These are phyloP conservation scores for Tolypocladium amazonense DNA, from an alignment of 2,329 filamentous ascomycete genomes.

Conservation along the genomic window DNA sequence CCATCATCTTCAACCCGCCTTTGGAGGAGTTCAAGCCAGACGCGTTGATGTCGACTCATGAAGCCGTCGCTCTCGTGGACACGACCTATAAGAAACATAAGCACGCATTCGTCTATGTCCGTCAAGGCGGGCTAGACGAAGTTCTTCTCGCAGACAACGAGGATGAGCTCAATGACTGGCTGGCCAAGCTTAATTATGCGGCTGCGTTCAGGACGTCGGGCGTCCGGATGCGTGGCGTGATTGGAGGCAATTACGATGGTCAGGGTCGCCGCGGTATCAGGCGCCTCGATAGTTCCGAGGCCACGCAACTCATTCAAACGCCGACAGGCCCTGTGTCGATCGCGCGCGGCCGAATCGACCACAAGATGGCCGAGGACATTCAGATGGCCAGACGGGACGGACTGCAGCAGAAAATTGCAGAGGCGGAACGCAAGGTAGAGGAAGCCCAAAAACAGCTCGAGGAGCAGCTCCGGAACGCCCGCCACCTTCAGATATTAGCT, in stretches of 20 bases:
- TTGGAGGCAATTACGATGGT: conserved; percentile 76
- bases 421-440: conserved; percentile 70
- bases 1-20: conserved; percentile 83
- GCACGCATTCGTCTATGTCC: conserved; percentile 83
- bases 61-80: conserved; percentile 81
- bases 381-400: conserved; percentile 70
- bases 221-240: conserved; percentile 78
- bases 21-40: conserved; percentile 90
- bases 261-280: conserved; percentile 64
- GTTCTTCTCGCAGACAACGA: conserved; percentile 86
- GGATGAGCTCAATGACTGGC: conserved; percentile 89
- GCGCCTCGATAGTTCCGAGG: conserved; percentile 55
- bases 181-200: conserved; percentile 91
- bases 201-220: conserved; percentile 88
- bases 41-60: conserved; percentile 83
- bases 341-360: conserved; percentile 62
- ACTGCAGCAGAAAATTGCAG: conserved; percentile 72
- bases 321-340: conserved; percentile 65
- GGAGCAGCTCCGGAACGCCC: conserved; percentile 72
- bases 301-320: conserved; percentile 52
- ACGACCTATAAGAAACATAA: conserved; percentile 89
- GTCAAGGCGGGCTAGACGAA: conserved; percentile 79
- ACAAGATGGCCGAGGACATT: conserved; percentile 78
- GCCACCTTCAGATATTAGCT: conserved; percentile 79
- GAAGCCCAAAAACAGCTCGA: conserved; percentile 70